These are phyloP conservation scores for Mortierella sp. DNA, from an alignment of 371 early-diverging fungal species.

Conservation along the genomic window DNA sequence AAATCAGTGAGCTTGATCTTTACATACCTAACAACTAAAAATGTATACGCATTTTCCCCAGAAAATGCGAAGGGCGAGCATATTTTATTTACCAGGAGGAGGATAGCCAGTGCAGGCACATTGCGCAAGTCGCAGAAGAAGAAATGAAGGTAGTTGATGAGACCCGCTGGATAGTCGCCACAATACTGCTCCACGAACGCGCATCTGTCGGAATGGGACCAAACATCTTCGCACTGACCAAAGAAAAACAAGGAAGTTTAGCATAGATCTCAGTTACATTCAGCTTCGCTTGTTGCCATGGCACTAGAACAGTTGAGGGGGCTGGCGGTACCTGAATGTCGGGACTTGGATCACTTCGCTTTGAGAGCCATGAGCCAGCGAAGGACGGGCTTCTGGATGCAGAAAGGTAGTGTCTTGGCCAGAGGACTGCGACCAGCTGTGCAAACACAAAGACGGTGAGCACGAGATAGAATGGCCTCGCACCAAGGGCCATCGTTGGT, in stretches of 20 bases:
- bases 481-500: constrained; percentile 24
- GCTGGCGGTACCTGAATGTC: constrained; percentile 27
- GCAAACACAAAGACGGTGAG: constrained; percentile 43
- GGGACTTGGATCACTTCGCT: constrained; percentile 18
- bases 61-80: neutral
- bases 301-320: neutral
- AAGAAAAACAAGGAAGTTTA: neutral
- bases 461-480: constrained; percentile 41
- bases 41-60: neutral
- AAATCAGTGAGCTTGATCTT: too few relatives aligned
- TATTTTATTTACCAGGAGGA: constrained; percentile 56
- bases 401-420: constrained; percentile 34
- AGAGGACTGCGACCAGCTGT: constrained; percentile 31
- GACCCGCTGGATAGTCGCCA: constrained; percentile 63
- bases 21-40: too few relatives aligned
- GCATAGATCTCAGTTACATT: too few relatives aligned
- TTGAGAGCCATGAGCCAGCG: constrained; percentile 17
- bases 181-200: constrained; percentile 66
- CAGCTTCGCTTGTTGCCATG: too few relatives aligned
- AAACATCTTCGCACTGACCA: constrained; percentile 65
- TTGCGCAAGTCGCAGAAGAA: constrained; percentile 69
- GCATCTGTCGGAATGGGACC: constrained; percentile 65
- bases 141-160: constrained; percentile 70
- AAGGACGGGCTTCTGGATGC: neutral
- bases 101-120: constrained; percentile 55